Evolutionary conservation across 2,329 filamentous ascomycete genomes (phyloP), one percentile per base, ranked within the genome.

Genomic region (Aspergillus neoniger): DNA sequence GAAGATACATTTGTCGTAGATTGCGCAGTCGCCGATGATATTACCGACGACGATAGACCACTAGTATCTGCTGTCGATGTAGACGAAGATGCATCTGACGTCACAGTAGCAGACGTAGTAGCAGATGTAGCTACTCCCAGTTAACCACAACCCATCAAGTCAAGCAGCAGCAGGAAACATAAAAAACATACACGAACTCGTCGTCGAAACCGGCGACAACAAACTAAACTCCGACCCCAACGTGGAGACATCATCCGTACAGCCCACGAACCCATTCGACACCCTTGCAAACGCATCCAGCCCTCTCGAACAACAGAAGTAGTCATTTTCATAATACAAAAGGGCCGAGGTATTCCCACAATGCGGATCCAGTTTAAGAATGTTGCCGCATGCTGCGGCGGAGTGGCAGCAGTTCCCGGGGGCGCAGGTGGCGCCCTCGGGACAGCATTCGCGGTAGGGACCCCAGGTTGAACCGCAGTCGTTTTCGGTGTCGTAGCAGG

Each of bases 261-360:
- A 68, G 32, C 66, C 66, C 3, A 68, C 64, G 49, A 50, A 59
- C 15, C 43, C 10, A 14, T 51, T 14, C 44, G 55, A 14, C 25
- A 44, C 23, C 39, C 38, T 14, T 12, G 57, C 58, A 48, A 68
- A 68, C 2, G 59, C 67, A n/a, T 51, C 51, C 7, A 30, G 36
- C 1, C 53, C 64, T 4, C 54, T 28, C 12, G 64, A 59, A 17
- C 69, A 71, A 47, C 69, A 71, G 38, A 71, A 71, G 21, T 59
- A 69, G 10, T 62, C 67, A 5, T 56, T 54, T 5, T 65, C 65
- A 17, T 71, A 57, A 15, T 67, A 72, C 44, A 72, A 32, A n/a
- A 61, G 63, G 21, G 62, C 63, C 1, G 63, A 65, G 5, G 36
- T 52, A 43, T 72, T 67, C 23, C 67, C 70, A 25, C 70, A 72